Evolutionary conservation across 257 asterid species (phyloP).

Genomic region (Lantana camara): DNA sequence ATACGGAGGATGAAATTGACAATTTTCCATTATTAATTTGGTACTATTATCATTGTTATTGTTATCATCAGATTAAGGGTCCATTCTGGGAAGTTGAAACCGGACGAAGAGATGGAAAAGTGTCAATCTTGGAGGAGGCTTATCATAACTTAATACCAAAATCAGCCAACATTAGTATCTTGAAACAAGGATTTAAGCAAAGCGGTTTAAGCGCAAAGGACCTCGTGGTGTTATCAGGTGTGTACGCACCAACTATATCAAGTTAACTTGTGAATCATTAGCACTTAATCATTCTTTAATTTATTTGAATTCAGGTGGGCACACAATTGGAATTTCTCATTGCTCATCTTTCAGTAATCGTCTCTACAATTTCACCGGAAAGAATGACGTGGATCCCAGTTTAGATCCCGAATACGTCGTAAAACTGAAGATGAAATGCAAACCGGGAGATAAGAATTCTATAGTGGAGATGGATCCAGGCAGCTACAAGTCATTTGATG

Average conservation of each 20-base stretch:
- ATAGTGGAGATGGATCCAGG: constrained; percentile 53
- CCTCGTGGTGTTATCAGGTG: constrained; percentile 41
- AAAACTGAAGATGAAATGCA: constrained; percentile 34
- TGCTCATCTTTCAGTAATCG: constrained; percentile 46
- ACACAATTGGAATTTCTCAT: constrained; percentile 48
- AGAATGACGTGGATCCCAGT: constrained; percentile 33
- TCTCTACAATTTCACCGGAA: constrained; percentile 45
- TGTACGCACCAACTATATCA: too few relatives aligned
- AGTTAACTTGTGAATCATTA: too few relatives aligned
- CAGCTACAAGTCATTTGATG: constrained; percentile 42
- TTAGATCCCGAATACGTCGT: constrained; percentile 36
- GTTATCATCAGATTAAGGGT: constrained; percentile 42
- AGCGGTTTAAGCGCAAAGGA: constrained; percentile 46
- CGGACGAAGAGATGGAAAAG: constrained; percentile 52
- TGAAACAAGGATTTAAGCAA: constrained; percentile 36
- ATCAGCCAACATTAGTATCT: constrained; percentile 31
- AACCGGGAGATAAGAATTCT: constrained; percentile 28
- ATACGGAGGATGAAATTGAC: too few relatives aligned
- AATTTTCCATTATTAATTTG: too few relatives aligned
- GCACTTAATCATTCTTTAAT: too few relatives aligned
- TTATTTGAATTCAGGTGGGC: constrained; percentile 38
- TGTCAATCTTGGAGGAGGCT: constrained; percentile 37
- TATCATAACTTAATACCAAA: constrained; percentile 30
- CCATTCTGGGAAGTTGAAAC: constrained; percentile 50
- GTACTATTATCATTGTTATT: too few relatives aligned